Base-by-base conservation (phyloP, 164 flowering plant genomes). In the Vitis labrusca region DNA sequence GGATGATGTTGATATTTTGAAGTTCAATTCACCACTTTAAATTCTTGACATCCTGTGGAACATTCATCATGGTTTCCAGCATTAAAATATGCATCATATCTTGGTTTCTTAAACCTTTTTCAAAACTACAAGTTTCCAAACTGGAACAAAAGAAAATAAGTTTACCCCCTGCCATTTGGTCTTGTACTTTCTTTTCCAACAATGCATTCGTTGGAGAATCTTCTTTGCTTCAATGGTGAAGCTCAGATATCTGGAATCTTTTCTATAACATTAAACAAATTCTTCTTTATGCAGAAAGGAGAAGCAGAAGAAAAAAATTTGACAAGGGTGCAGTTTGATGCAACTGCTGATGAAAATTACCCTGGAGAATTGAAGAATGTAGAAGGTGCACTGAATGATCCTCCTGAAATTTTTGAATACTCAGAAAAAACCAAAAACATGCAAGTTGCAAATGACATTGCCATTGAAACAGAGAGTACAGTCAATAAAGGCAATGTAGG, bases 261-360 rank as follows among this genome's bases (percentile, higher is more conserved):
- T 37, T 37, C 44, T 37, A 37, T 5, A 37, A 37, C 44, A 37
- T 37, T 37, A 50, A 15, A 19, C 15, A 64, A 10, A 50, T 61
- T 12, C 30, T 62, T 63, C 57, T 66, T 56, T 30, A 47, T 48
- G 73, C 79, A 80, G 80, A 71, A 70, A 77, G 65, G 64, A 64
- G 78, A 71, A 72, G 61, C 27, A 50, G 73, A 74, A 61, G 65
- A 6, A 5, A 61, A 59, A 10, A 71, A 65, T 32, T 58, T 66
- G 51, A 49, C 10, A 27, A 8, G 63, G 30, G 61, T n/a, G 63
- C 77, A 64, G n/a, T 48, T 50, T 23, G 79, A 75, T 10, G 47
- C 13, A 14, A 63, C 57, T 6, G 61, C 61, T 23, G 8, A 60
- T 19, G 66, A 67, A 48, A 32, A 29, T 65, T 49, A 57, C n/a